These are phyloP conservation scores for Obba rivulosa DNA, from an alignment of 768 basidiomycete genomes.

Conservation along the genomic window DNA sequence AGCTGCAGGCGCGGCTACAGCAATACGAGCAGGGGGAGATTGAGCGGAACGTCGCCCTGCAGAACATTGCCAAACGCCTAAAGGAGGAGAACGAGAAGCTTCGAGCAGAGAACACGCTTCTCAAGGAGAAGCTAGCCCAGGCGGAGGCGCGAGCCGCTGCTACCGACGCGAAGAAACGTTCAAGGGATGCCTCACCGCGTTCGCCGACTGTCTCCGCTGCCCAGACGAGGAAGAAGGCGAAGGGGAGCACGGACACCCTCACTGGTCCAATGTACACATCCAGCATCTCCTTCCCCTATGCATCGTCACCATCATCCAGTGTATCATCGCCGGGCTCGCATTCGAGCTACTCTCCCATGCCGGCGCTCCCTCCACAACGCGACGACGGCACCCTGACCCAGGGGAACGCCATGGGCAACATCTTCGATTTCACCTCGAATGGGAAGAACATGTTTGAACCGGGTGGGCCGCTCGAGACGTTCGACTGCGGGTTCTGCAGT, in stretches of 20 bases:
- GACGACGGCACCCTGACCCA: slow-evolving; percentile 24
- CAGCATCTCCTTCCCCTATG: slow-evolving; percentile 3
- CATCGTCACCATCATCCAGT: slow-evolving; percentile 21
- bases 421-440: slow-evolving; percentile 35
- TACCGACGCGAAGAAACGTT: slow-evolving; percentile 47
- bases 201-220: slow-evolving; percentile 20
- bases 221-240: slow-evolving; percentile 35
- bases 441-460: slow-evolving; percentile 22
- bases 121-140: slow-evolving; percentile 39
- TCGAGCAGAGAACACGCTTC: slow-evolving; percentile 56
- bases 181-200: slow-evolving; percentile 41
- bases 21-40: slow-evolving; percentile 89
- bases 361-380: slow-evolving; percentile 21
- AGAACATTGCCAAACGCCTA: slow-evolving; percentile 74
- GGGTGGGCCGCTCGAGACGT: slow-evolving; percentile 34
- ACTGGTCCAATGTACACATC: slow-evolving; percentile 4
- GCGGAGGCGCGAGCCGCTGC: slow-evolving; percentile 21
- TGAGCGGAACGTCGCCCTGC: slow-evolving; percentile 79
- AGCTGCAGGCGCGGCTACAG: slow-evolving; percentile 80
- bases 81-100: slow-evolving; percentile 84
- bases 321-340: slow-evolving; percentile 34
- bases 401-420: slow-evolving; percentile 25
- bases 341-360: slow-evolving; percentile 28
- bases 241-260: slow-evolving; percentile 13
- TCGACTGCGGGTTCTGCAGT: slow-evolving; percentile 74